phyloP scores from a whole-genome alignment of 2,329 filamentous ascomycete genomes.

The Aspergillus sp. region DNA sequence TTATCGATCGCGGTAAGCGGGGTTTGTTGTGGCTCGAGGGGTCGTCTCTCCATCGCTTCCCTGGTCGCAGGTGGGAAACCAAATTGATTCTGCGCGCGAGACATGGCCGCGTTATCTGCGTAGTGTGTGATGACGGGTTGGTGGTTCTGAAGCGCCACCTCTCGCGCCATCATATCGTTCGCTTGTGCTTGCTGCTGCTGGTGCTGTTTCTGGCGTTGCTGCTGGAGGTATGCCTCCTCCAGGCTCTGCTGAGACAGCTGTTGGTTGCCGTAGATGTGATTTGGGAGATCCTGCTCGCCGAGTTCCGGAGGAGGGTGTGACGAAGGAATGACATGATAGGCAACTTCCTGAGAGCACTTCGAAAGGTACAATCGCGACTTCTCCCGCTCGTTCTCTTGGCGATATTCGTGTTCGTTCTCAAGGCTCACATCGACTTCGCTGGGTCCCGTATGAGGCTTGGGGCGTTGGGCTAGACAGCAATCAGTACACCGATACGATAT shows the following conservation, averaged over 20 bases:
- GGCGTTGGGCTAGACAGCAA: slow-evolving; percentile 43
- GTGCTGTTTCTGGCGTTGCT: slow-evolving; percentile 54
- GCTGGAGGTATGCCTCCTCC: slow-evolving; percentile 61
- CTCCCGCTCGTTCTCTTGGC: slow-evolving; percentile 61
- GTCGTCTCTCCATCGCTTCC: slow-evolving; percentile 45
- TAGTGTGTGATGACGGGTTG: slow-evolving; percentile 58
- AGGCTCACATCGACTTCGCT: slow-evolving; percentile 51
- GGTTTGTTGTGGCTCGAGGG: slow-evolving; percentile 45
- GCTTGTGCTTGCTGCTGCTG: slow-evolving; percentile 36
- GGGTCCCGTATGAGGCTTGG: slow-evolving; percentile 53
- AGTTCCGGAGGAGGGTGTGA: slow-evolving; percentile 60
- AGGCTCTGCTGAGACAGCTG: slow-evolving; percentile 58
- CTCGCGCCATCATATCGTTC: slow-evolving; percentile 50
- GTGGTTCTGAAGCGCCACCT: slow-evolving; percentile 60
- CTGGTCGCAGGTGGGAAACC: slow-evolving; percentile 44
- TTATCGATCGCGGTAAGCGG: slow-evolving; percentile 59
- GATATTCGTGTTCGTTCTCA: slow-evolving; percentile 50
- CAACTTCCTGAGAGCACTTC: slow-evolving; percentile 68
- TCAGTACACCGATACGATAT: not conserved
- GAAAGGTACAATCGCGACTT: slow-evolving; percentile 65
- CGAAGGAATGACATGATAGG: slow-evolving; percentile 68
- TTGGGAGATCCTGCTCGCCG: slow-evolving; percentile 45
- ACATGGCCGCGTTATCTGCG: slow-evolving; percentile 42
- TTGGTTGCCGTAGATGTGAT: slow-evolving; percentile 49
- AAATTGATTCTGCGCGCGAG: slow-evolving; percentile 46